These are phyloP conservation scores for Fremontodendron californicum DNA, from an alignment of 345 rosid species.

Conservation along the genomic window DNA sequence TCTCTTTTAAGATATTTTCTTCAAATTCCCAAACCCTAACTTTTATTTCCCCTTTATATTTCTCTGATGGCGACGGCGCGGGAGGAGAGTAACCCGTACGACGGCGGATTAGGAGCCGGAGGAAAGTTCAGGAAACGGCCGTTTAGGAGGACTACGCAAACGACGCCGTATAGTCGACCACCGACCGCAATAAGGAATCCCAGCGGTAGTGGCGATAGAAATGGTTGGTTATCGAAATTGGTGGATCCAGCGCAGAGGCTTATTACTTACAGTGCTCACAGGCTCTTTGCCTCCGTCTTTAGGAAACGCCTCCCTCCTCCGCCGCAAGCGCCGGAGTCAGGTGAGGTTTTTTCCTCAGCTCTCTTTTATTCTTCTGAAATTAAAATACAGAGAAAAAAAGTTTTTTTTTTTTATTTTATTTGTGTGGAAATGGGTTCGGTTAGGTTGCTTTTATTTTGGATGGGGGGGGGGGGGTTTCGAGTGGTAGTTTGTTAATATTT, in stretches of 20 bases:
- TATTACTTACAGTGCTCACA: slow-evolving; percentile 66
- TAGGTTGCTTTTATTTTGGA: neutral
- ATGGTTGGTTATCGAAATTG: slow-evolving; percentile 80
- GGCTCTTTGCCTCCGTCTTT: slow-evolving; percentile 67
- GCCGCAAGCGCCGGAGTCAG: slow-evolving; percentile 38
- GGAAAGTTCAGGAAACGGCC: slow-evolving; percentile 77
- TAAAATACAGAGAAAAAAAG: neutral
- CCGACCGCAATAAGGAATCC: slow-evolving; percentile 43
- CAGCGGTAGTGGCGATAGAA: slow-evolving; percentile 22
- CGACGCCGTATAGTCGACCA: slow-evolving; percentile 82
- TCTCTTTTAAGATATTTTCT: slow-evolving; percentile 16
- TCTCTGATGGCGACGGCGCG: slow-evolving; percentile 49
- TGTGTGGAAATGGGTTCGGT: neutral
- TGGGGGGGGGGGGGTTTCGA: neutral
- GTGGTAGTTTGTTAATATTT: neutral
- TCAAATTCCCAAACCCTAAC: slow-evolving; percentile 37
- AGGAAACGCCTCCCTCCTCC: slow-evolving; percentile 64
- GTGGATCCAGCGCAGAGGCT: slow-evolving; percentile 92
- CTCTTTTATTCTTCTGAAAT: neutral
- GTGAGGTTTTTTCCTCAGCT: slow-evolving; percentile 18
- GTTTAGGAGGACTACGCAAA: slow-evolving; percentile 35
- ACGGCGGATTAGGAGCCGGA: slow-evolving; percentile 45
- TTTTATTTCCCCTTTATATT: slow-evolving; percentile 9
- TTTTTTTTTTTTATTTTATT: neutral
- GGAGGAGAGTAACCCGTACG: slow-evolving; percentile 41